phyloP scores from a whole-genome alignment of 805 yeast species.

The Phaffomyces thermotolerans region DNA sequence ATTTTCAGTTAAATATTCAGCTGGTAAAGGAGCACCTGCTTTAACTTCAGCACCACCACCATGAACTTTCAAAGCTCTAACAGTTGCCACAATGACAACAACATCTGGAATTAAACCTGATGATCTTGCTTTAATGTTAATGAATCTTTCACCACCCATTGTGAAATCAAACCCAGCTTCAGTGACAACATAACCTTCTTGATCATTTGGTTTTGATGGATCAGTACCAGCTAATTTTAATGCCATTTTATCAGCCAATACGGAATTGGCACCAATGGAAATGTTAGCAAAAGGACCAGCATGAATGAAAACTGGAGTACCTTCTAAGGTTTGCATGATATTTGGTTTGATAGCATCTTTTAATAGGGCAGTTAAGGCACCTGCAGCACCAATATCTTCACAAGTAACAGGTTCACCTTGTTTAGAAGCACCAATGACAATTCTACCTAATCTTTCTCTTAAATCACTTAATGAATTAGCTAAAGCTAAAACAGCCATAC shows the following conservation, averaged over 20 bases:
- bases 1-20: conserved; percentile 74
- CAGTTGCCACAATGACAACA: conserved; percentile 92
- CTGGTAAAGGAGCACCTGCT: conserved; percentile 85
- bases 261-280: conserved; percentile 94
- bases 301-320: conserved; percentile 95
- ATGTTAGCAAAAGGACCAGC: conserved; percentile 98
- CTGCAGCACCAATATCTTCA: conserved; percentile 93
- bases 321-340: conserved; percentile 94
- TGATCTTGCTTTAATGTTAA: conserved; percentile 91
- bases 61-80: conserved; percentile 92
- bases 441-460: conserved; percentile 79
- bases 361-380: conserved; percentile 89
- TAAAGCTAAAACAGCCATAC: conserved; percentile 83
- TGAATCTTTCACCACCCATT: conserved; percentile 98
- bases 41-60: conserved; percentile 97
- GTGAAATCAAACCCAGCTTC: conserved; percentile 99
- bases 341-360: conserved; percentile 96
- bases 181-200: conserved; percentile 84
- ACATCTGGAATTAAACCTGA: conserved; percentile 85
- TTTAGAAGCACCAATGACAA: conserved; percentile 79
- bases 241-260: conserved; percentile 88
- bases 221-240: conserved; percentile 74
- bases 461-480: conserved; percentile 72
- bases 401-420: conserved; percentile 81
- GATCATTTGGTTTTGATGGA: conserved; percentile 32